These are phyloP conservation scores for Leucoagaricus sp. DNA, from an alignment of 1,284 basidiomycete species.

Conservation along the genomic window DNA sequence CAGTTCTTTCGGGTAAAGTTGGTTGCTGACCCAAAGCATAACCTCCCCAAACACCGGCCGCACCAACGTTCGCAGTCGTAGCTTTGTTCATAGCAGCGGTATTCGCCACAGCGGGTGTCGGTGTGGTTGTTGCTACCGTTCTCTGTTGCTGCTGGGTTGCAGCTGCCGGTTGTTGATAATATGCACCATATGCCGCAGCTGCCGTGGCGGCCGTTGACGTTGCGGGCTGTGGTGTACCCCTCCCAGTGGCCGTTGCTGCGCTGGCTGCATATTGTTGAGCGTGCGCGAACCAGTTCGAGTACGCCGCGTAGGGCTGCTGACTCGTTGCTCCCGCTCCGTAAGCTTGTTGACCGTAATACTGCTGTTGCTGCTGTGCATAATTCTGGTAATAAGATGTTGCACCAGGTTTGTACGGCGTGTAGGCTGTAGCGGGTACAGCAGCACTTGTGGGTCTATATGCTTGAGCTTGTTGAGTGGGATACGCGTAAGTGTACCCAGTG, in stretches of 20 bases:
- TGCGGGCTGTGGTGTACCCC: conserved; percentile 27
- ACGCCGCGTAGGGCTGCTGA: conserved; percentile 37
- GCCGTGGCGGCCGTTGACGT: conserved; percentile 36
- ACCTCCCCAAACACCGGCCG: conserved; percentile 20
- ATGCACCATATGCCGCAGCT: conserved; percentile 30
- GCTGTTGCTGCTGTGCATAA: conserved; percentile 33
- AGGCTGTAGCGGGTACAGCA: conserved; percentile 23
- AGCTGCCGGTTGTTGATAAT: conserved; percentile 12
- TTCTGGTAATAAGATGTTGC: conserved; percentile 32
- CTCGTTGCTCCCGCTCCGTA: conserved; percentile 32
- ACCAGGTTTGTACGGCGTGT: conserved; percentile 36
- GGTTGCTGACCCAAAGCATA: conserved; percentile 21
- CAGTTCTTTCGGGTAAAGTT: conserved; percentile 32
- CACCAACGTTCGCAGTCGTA: conserved; percentile 12
- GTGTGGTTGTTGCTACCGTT: conserved; percentile 20
- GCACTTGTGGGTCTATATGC: conserved; percentile 24
- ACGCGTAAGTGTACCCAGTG: conserved; percentile 35
- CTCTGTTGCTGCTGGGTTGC: conserved; percentile 2
- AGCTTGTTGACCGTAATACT: conserved; percentile 37
- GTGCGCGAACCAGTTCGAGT: conserved; percentile 35
- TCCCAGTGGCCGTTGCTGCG: conserved; percentile 22
- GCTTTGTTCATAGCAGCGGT: conserved; percentile 35
- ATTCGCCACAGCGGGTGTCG: conserved; percentile 46
- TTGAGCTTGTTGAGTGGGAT: conserved; percentile 26
- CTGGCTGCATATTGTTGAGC: conserved; percentile 29